Base-by-base conservation (phyloP, 2,329 filamentous ascomycete species). In the Xylaria sp. region DNA sequence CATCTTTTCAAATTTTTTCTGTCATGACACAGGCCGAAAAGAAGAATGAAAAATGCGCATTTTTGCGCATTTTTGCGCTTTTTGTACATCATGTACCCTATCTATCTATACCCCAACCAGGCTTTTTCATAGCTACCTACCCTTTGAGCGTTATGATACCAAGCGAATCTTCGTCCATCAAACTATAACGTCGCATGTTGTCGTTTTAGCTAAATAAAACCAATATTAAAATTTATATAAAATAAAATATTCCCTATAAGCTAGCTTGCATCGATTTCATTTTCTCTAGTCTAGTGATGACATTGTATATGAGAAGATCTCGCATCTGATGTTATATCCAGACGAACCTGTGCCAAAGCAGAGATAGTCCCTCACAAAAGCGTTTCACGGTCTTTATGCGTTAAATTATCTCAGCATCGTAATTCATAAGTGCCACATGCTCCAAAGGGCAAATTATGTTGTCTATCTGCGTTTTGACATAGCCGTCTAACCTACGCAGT, bases 131-230 rank as follows among this genome's bases (percentile, higher is more conserved):
- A 23, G 15, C 51, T 20, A 36, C 8, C 33, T 36, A 36, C 33
- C 33, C 10, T 56, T 62, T 41, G 28, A 43, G 52, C 64, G 33
- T 62, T 8, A 49, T 54, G 52, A 67, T 67, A 67, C 54, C 59
- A 51, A 28, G 28, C 2, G 28, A 28, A 28, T 28, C 28, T 1
- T n/a, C n/a, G n/a, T n/a, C 8, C n/a, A 39, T 8, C 18, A 15
- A 49, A n/a, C 31, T 39, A 23, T 49, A 2, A 36, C 33, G 10
- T 10, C 33, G 33, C 2, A 6, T 57, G 15, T 52, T 23, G 8
- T 43, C 3, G 28, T 28, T 55, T 55, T 55, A 48, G n/a, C 28
- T 60, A 60, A 18, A 66, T 3, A 4, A 46, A 54, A 28, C 28
- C 43, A 33, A 46, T 23, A 55, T 13, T 43, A 55, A 15, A 2